A percentile compares a stretch with the other conserved stretches of the same genome.
phyloP scores from a whole-genome alignment of 768 basidiomycete species.

The Gymnopilus junonius region DNA sequence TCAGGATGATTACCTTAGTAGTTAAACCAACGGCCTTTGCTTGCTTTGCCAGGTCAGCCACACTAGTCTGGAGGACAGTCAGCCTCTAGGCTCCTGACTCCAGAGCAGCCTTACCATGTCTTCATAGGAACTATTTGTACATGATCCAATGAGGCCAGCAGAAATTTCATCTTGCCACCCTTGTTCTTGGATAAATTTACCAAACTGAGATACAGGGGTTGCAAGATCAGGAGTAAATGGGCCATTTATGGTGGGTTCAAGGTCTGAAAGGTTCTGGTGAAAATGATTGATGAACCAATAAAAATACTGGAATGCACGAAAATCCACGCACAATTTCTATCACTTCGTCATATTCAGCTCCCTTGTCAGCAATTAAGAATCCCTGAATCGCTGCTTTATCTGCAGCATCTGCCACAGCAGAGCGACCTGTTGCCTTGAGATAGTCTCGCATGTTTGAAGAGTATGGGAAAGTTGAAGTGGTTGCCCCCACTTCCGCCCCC shows the following conservation, averaged over 20 bases:
- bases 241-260: constrained; percentile 94
- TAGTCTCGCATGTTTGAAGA: constrained; percentile 89
- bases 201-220: constrained; percentile 91
- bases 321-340: constrained; percentile 79
- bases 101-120: constrained; percentile 68
- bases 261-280: constrained; percentile 82
- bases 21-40: constrained; percentile 83
- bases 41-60: constrained; percentile 89
- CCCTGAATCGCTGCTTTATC: constrained; percentile 80
- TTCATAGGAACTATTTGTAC: constrained; percentile 98
- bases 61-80: constrained; percentile 66
- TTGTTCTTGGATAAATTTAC: constrained; percentile 75
- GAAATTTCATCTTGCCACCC: constrained; percentile 95
- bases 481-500: constrained; percentile 99
- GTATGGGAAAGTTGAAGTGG: constrained; percentile 97
- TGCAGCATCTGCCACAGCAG: constrained; percentile 83
- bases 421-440: constrained; percentile 87
- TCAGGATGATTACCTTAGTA: constrained; percentile 54
- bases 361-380: constrained; percentile 83
- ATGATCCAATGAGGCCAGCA: constrained; percentile 95
- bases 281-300: background rate
- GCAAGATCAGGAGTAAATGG: constrained; percentile 98
- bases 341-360: constrained; percentile 92
- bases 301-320: constrained; percentile 1
- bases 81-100: background rate